Evolutionary conservation across 2,329 filamentous ascomycete genomes (phyloP).

Genomic region (Monosporascus ibericus): DNA sequence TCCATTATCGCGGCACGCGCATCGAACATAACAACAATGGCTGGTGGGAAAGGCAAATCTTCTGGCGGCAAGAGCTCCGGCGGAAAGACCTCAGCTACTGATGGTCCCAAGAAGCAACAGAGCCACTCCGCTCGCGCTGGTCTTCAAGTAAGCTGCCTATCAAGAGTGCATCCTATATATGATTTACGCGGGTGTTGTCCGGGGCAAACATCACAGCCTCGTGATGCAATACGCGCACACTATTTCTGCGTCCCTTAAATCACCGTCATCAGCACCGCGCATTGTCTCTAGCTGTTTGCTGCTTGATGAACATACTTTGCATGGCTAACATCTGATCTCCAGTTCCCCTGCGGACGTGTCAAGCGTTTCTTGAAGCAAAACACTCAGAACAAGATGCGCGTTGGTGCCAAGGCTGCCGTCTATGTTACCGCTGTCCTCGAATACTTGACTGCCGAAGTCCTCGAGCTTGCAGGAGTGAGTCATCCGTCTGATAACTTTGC

Average conservation of each 20-base stretch:
- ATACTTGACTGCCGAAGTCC: slow-evolving; percentile 95
- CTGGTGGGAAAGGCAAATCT: slow-evolving; percentile 92
- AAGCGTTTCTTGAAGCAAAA: slow-evolving; percentile 99
- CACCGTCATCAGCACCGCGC: neutral
- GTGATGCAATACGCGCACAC: neutral
- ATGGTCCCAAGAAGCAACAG: slow-evolving; percentile 77
- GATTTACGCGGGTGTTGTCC: too few species aligned
- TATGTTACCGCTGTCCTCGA: slow-evolving; percentile 98
- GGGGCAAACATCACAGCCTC: neutral
- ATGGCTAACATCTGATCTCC: slow-evolving; percentile 9
- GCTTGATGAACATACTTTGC: neutral
- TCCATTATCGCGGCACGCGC: slow-evolving; percentile 1
- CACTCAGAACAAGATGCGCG: slow-evolving; percentile 99
- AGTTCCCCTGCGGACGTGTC: slow-evolving; percentile 99
- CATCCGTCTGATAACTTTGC: slow-evolving; percentile 5
- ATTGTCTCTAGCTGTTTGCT: neutral
- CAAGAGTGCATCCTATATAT: slow-evolving; percentile 1
- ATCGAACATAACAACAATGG: slow-evolving; percentile 38
- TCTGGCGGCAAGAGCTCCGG: slow-evolving; percentile 62
- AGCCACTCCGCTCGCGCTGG: slow-evolving; percentile 95
- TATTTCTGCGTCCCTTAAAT: neutral
- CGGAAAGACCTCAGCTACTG: slow-evolving; percentile 38
- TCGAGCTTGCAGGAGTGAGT: slow-evolving; percentile 87
- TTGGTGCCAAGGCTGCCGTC: slow-evolving; percentile 95
- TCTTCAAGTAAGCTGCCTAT: slow-evolving; percentile 69